A percentile compares a stretch with the other conserved stretches of the same genome.
These are phyloP conservation scores for Papilionanthe hybrid DNA, from an alignment of 116 monocot genomes.

Conservation along the genomic window DNA sequence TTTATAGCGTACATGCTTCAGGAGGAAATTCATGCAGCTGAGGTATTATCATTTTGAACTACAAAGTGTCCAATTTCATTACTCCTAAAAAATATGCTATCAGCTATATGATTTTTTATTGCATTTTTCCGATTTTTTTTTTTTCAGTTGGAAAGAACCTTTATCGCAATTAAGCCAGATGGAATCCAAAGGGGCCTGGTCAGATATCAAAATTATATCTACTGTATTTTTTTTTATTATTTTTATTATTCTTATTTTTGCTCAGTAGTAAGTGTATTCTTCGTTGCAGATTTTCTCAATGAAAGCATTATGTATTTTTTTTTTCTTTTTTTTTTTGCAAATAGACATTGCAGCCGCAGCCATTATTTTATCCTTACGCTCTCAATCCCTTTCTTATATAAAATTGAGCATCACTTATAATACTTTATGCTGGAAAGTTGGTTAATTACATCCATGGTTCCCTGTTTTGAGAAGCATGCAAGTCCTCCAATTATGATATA, in stretches of 20 bases:
- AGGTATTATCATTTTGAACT: conserved; percentile 39
- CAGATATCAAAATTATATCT: conserved; percentile 14
- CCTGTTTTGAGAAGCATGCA: background rate
- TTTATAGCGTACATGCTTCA: conserved; percentile 69
- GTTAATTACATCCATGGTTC: background rate
- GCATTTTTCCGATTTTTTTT: background rate
- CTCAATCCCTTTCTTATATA: background rate
- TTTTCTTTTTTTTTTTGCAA: background rate
- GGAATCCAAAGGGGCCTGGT: conserved; percentile 97
- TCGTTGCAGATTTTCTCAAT: background rate
- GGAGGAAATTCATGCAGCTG: conserved; percentile 81
- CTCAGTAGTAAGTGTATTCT: background rate
- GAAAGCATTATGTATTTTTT: background rate
- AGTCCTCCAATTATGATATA: background rate
- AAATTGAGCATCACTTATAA: background rate
- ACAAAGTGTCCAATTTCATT: background rate
- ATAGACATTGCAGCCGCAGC: background rate
- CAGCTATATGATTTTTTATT: background rate
- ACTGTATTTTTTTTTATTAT: background rate
- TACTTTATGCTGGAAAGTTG: background rate
- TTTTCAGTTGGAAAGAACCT: conserved; percentile 76
- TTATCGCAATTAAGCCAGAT: conserved; percentile 98
- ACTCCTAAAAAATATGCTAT: background rate
- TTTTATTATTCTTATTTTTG: background rate
- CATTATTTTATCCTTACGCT: background rate